Evolutionary conservation across 345 rosid genomes (phyloP).

Genomic region (Ceriops zippeliana): DNA sequence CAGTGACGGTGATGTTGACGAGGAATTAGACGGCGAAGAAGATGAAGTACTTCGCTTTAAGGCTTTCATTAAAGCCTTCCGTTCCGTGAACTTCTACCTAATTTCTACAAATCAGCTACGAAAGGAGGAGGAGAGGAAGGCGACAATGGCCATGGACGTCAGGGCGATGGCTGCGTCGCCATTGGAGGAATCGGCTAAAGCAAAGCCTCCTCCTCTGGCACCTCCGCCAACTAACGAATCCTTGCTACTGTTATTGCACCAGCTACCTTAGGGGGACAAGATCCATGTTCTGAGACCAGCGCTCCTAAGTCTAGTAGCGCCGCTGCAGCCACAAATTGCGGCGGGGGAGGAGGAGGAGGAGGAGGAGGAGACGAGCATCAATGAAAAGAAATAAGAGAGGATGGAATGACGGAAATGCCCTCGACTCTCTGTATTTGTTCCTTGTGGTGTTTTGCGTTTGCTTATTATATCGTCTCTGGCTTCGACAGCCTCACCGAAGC

Average conservation of each 20-base stretch:
- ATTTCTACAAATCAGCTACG: neutral
- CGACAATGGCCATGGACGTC: slow-evolving; percentile 75
- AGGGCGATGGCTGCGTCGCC: slow-evolving; percentile 59
- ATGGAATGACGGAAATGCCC: slow-evolving; percentile 16
- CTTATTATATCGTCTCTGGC: neutral
- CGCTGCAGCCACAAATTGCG: slow-evolving; percentile 21
- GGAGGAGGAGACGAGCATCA: slow-evolving; percentile 36
- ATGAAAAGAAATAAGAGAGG: slow-evolving; percentile 13
- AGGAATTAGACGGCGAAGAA: slow-evolving; percentile 33
- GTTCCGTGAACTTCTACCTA: slow-evolving; percentile 39
- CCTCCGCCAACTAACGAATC: slow-evolving; percentile 23
- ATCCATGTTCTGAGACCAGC: slow-evolving; percentile 38
- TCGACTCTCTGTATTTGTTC: neutral
- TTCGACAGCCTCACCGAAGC: slow-evolving; percentile 48
- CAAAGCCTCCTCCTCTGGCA: slow-evolving; percentile 38
- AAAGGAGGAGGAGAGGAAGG: slow-evolving; percentile 58
- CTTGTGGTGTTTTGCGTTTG: neutral
- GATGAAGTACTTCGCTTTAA: slow-evolving; percentile 51
- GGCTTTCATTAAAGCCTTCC: slow-evolving; percentile 53
- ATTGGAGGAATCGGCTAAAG: slow-evolving; percentile 37
- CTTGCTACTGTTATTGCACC: slow-evolving; percentile 30
- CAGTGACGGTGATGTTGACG: slow-evolving; percentile 20
- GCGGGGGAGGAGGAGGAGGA: slow-evolving; percentile 9
- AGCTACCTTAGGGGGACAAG: slow-evolving; percentile 42
- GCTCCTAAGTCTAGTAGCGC: slow-evolving; percentile 2